Conservation (phyloP, 1,139 yeast species). For the Zygosaccharomyces sapae region DNA sequence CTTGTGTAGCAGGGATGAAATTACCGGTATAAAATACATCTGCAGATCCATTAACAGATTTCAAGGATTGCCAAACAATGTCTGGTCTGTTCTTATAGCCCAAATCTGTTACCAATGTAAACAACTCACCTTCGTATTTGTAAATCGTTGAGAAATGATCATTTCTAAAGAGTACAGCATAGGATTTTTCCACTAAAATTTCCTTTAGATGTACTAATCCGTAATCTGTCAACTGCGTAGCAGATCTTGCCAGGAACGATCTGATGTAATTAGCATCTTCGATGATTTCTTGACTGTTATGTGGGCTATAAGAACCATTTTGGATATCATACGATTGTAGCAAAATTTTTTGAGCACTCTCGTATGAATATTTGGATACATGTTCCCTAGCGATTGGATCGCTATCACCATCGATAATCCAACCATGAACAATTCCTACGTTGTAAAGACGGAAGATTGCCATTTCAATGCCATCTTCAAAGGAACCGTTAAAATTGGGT, state of each 20-base stretch:
- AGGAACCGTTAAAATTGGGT: constrained; percentile 67
- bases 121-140: constrained; percentile 50
- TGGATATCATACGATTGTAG: constrained; percentile 38
- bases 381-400: constrained; percentile 27
- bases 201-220: constrained; percentile 50
- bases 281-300: constrained; percentile 25
- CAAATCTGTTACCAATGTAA: constrained; percentile 65
- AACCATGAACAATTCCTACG: constrained; percentile 49
- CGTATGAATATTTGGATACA: constrained; percentile 42
- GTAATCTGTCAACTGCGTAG: constrained; percentile 64
- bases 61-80: constrained; percentile 74
- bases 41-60: constrained; percentile 58
- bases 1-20: constrained; percentile 42
- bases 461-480: constrained; percentile 45
- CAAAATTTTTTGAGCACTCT: constrained; percentile 43
- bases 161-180: constrained; percentile 73
- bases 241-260: constrained; percentile 42
- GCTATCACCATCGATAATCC: constrained; percentile 41
- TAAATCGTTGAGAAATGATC: constrained; percentile 79
- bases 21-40: constrained; percentile 65
- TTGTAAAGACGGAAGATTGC: constrained; percentile 45
- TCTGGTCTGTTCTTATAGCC: constrained; percentile 50
- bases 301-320: constrained; percentile 15
- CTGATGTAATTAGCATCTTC: constrained; percentile 33
- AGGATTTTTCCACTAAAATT: constrained; percentile 44